Evolutionary conservation across 1,139 yeast species (phyloP).

Genomic region (Nakaseomyces nivariensis): DNA sequence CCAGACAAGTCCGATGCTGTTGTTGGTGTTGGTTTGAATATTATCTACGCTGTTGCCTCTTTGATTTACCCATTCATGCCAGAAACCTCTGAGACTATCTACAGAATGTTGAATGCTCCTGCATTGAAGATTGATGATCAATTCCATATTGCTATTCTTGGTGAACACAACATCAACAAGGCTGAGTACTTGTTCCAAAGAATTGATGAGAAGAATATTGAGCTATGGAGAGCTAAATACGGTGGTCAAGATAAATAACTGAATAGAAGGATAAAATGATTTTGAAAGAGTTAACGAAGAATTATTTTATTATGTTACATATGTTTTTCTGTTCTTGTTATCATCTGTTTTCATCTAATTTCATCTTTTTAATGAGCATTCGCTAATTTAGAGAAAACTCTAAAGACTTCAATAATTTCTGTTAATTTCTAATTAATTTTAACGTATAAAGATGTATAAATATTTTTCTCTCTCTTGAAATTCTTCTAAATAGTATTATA

Average conservation of each 20-base stretch:
- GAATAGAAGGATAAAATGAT: not conserved
- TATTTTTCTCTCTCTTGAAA: no score
- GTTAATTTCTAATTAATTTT: not conserved
- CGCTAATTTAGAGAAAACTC: no score
- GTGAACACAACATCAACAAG: conserved; percentile 83
- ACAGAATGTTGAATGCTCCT: conserved; percentile 76
- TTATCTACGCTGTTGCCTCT: conserved; percentile 74
- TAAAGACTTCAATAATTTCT: no score
- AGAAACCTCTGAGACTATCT: conserved; percentile 58
- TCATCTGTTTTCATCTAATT: no score
- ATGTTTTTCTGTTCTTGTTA: not conserved
- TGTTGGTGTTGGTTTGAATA: conserved; percentile 81
- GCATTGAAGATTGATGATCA: conserved; percentile 64
- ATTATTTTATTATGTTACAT: not conserved
- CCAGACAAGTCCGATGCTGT: conserved; percentile 88
- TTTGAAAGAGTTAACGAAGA: not conserved
- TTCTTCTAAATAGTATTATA: no score
- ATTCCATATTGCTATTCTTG: conserved; percentile 56
- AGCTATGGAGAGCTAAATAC: conserved; percentile 75
- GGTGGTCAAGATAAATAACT: conserved; percentile 53
- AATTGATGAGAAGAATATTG: conserved; percentile 83
- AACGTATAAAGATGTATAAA: no score
- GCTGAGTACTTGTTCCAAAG: conserved; percentile 86
- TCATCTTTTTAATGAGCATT: no score
- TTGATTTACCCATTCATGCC: conserved; percentile 87